Conservation (phyloP, 208 protist species). For the Acanthamoeba divionensis region DNA sequence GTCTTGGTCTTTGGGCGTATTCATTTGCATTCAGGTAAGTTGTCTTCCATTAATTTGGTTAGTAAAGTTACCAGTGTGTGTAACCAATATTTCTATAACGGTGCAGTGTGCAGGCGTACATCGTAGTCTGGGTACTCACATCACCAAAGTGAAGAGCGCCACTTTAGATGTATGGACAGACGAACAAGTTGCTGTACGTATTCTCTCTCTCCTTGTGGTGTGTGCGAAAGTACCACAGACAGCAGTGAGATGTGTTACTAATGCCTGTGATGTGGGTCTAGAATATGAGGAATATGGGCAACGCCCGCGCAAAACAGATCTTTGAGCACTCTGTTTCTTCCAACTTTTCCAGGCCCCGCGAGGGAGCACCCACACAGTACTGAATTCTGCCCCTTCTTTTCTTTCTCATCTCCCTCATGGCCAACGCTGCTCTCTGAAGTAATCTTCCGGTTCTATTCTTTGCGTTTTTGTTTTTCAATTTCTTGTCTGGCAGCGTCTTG, state of each 20-base stretch:
- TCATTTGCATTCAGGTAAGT: constrained; percentile 30
- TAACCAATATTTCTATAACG: background rate
- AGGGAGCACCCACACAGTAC: constrained; percentile 5
- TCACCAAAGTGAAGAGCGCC: constrained; percentile 90
- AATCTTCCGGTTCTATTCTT: too few species aligned
- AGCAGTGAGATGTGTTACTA: background rate
- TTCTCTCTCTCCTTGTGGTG: background rate
- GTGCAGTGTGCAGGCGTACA: constrained; percentile 91
- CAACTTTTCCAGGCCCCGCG: background rate
- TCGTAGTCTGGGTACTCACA: constrained; percentile 88
- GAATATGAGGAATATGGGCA: constrained; percentile 41
- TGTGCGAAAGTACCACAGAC: background rate
- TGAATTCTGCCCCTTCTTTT: background rate
- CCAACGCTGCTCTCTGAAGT: background rate
- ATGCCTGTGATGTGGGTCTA: background rate
- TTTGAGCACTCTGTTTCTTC: background rate
- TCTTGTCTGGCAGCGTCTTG: background rate
- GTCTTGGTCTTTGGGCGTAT: constrained; percentile 20
- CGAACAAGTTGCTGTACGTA: constrained; percentile 28
- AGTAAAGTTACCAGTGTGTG: background rate
- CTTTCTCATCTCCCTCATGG: background rate
- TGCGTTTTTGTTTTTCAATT: too few species aligned
- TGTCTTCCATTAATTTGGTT: background rate
- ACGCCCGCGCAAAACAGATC: background rate
- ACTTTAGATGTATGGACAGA: constrained; percentile 91